Evolutionary conservation across 2,329 filamentous ascomycete genomes (phyloP), one percentile per base, ranked within the genome.

Genomic region (Podosphaera xanthii): DNA sequence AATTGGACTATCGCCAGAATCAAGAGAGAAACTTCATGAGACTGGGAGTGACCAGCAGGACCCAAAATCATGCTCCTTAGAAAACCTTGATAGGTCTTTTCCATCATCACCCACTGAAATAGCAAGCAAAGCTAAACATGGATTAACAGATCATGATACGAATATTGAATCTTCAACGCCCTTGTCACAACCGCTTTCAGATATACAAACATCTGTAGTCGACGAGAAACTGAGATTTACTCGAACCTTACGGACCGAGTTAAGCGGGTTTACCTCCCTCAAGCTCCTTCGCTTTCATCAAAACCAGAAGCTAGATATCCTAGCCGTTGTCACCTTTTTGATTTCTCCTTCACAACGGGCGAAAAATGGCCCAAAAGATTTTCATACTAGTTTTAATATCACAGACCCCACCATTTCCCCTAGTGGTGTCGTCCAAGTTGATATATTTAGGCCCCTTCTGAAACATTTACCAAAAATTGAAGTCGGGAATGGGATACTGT

Each of bases 401-500:
- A 78, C 76, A 0, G 81, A 84, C 64, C 74, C 77, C 34, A 76
- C 77, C 1, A 72, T 75, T 30, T 75, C 75, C 2, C 76, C 78
- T 1, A 69, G 70, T 8, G 67, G 69, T 12, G 75, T 81, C 1
- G 72, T 72, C 10, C 75, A 81, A 65, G 78, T 80, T 34, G 75
- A 78, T 63, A 69, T 84, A 14, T 81, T 77, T 69, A 75, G 80
- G 12, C 76, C 78, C 9, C 78, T 83, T 65, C 76, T 76, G 65
- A 72, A 77, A 5, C 74, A 75, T 2, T 70, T 84, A 52, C 81
- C 81, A 1, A 67, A 74, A 2, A 74, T 83, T 8, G 72, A 73
- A 46, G 70, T 72, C 3, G 81, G 81, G 4, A 80, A 84, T 64
- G 74, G 78, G 1, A 72, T 83, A 38, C 71, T 84, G 38, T 73